Percentiles rank a stretch among this genome's conserved stretches.
phyloP scores from a whole-genome alignment of 768 basidiomycete genomes.

The Suillus clintonianus region DNA sequence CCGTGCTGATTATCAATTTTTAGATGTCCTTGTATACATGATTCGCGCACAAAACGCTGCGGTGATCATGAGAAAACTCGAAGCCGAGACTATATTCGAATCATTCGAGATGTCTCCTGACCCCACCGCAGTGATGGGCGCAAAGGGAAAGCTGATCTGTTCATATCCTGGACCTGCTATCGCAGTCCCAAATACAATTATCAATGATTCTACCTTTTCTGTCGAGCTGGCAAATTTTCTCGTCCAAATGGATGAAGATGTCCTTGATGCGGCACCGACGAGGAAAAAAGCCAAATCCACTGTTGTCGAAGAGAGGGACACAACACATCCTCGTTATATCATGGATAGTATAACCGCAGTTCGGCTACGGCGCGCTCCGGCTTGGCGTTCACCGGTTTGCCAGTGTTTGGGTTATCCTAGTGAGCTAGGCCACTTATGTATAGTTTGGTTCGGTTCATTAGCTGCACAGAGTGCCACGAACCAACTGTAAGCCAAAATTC shows the following conservation, averaged over 20 bases:
- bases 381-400: no score
- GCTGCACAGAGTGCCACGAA: no score
- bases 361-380: no score
- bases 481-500: no score
- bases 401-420: no score
- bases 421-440: no score
- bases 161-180: constrained; percentile 49
- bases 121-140: constrained; percentile 35
- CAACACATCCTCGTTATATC: no score
- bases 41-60: constrained; percentile 48
- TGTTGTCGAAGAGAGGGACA: no score
- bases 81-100: constrained; percentile 39
- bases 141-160: constrained; percentile 45
- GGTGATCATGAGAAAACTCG: constrained; percentile 35
- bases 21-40: constrained; percentile 41
- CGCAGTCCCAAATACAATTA: constrained; percentile 29
- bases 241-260: constrained; percentile 31
- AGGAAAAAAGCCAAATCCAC: constrained; percentile 36
- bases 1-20: neutral
- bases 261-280: constrained; percentile 30
- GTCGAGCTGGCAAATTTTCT: constrained; percentile 42
- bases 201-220: constrained; percentile 32
- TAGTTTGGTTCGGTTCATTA: no score
- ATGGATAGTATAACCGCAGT: no score
- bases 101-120: constrained; percentile 47